Evolutionary conservation across 2,329 filamentous ascomycete genomes (phyloP), one percentile per base, ranked within the genome.

Genomic region (Botryotinia narcissicola): DNA sequence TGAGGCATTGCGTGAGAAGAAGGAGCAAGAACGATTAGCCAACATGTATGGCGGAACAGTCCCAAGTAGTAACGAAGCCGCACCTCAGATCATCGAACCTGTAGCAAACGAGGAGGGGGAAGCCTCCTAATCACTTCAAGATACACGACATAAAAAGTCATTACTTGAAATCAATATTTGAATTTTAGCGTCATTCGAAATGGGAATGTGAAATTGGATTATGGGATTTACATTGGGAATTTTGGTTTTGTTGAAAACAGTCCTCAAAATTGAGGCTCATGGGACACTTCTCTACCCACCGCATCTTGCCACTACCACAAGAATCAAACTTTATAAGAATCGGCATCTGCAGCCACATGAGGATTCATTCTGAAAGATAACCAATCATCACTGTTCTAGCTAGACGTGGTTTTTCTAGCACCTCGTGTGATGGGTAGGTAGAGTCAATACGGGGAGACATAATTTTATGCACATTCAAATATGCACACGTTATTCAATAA

Each of bases 21-120:
- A 92, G 82, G 95, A 98, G 83, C 91, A 94, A 78, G 93, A 97
- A 59, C 85, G 89, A 35, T 74, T 91, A 72, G 80, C 77, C 48
- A 77, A 68, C 12, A 68, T 75, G 66, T 78, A 77, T 51, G 71
- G 74, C 22, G 64, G 71, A 64, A 14, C 72, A n/a, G 72, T 73
- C 25, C 76, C 77, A 75, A 76, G 70, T 40, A 72, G 48, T n/a
- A 76, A 74, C 66, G 76, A 70, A 72, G 62, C 67, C 44, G 61
- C 72, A 22, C 71, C 59, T 20, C 72, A 70, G 72, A 71, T 73
- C 44, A n/a, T 74, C 76, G 72, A 71, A 61, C 60, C 72, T 57
- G 67, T 51, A 61, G 59, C 46, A 60, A 66, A 42, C 59, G 68
- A 77, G 70, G 75, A 73, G 46, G 76, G 74, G 70, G 75, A 76